Conservation (phyloP, 257 asterid species). For the Forsythia suspensa region DNA sequence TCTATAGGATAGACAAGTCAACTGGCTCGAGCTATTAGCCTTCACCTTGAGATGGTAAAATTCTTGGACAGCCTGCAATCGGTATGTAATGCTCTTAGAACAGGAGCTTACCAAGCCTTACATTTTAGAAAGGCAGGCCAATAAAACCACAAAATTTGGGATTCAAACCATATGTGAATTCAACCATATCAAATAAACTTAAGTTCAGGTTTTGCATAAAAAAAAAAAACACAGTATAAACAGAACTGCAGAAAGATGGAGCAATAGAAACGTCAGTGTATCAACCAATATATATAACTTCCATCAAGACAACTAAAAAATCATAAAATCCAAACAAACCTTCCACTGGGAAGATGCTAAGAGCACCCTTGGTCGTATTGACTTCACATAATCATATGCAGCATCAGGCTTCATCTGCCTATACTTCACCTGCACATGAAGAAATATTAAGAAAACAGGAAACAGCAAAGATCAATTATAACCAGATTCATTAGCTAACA, state of each 20-base stretch:
- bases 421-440: conserved; percentile 45
- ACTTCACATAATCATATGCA: conserved; percentile 62
- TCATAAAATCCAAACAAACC: conserved; percentile 29
- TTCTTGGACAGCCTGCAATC: conserved; percentile 52
- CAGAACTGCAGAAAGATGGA: neutral
- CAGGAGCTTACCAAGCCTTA: neutral
- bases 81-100: neutral
- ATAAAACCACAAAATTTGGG: neutral
- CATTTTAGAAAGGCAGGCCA: neutral
- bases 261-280: neutral
- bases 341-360: conserved; percentile 60
- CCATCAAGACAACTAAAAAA: neutral
- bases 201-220: neutral
- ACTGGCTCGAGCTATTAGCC: conserved; percentile 20
- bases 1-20: conserved; percentile 17
- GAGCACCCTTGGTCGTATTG: conserved; percentile 65
- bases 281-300: neutral
- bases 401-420: conserved; percentile 62
- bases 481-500: conserved; percentile 16
- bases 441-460: neutral
- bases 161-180: neutral
- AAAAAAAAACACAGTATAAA: neutral
- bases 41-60: conserved; percentile 35
- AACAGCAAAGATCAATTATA: conserved; percentile 7
- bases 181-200: neutral